phyloP scores from a whole-genome alignment of 2,329 filamentous ascomycete species.

The Neopestalotiopsis sp. region DNA sequence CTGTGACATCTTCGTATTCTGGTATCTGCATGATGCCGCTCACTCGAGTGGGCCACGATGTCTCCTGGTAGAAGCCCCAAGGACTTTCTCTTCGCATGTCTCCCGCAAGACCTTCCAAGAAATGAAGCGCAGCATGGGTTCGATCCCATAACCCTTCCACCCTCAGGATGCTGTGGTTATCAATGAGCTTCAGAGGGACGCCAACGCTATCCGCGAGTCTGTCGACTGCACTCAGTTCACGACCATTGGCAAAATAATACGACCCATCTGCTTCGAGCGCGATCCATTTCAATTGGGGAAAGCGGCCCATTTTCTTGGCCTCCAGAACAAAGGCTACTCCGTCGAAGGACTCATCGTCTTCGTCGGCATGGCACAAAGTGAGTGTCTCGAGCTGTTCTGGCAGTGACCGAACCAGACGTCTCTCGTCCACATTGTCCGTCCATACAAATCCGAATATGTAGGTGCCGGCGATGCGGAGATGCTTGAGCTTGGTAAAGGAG shows the following conservation, averaged over 20 bases:
- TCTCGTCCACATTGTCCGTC: constrained; percentile 15
- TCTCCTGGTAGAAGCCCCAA: constrained; percentile 21
- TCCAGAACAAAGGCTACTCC: constrained; percentile 11
- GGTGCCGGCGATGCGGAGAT: constrained; percentile 21
- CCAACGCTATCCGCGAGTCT: not conserved
- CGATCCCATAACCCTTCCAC: not conserved
- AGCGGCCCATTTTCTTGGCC: constrained; percentile 12
- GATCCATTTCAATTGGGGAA: constrained; percentile 9
- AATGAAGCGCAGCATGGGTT: not conserved
- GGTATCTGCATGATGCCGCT: constrained; percentile 21
- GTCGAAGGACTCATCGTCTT: constrained; percentile 22
- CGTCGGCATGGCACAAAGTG: constrained; percentile 19
- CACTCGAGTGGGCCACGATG: constrained; percentile 13
- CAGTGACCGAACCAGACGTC: constrained; percentile 16
- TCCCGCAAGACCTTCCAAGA: not conserved
- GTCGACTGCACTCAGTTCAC: not conserved
- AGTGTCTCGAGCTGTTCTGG: constrained; percentile 20
- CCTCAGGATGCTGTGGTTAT: constrained; percentile 19
- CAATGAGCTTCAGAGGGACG: constrained; percentile 12
- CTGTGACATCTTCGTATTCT: constrained; percentile 5
- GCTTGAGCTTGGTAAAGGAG: constrained; percentile 18
- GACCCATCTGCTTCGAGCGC: constrained; percentile 8
- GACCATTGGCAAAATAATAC: not conserved
- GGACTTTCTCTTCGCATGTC: constrained; percentile 4
- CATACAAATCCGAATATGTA: constrained; percentile 23